These are phyloP conservation scores for Alternaria triticina DNA, from an alignment of 2,329 filamentous ascomycete genomes.

Conservation along the genomic window DNA sequence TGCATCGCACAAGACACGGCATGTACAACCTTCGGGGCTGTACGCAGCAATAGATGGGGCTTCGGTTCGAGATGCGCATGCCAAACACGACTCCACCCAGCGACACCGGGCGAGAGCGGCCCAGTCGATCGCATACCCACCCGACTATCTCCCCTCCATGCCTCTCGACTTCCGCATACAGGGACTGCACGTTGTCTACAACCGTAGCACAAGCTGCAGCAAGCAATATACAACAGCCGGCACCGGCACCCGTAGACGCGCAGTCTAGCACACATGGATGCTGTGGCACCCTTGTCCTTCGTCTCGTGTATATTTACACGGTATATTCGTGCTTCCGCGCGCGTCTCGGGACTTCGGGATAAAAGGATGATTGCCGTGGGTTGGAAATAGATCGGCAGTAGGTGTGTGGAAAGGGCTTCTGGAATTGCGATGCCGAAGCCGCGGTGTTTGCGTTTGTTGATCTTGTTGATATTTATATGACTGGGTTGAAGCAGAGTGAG, in stretches of 20 bases:
- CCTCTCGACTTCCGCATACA: not conserved
- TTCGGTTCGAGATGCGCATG: too few species aligned
- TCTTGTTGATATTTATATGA: not conserved
- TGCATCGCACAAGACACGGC: not conserved
- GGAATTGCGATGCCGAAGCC: not conserved
- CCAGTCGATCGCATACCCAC: not conserved
- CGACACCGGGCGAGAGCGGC: not conserved
- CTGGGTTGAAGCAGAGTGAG: not conserved
- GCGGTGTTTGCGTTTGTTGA: not conserved
- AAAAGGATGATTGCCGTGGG: not conserved
- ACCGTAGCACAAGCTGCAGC: not conserved
- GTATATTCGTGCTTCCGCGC: not conserved
- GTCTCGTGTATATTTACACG: not conserved
- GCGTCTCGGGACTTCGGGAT: not conserved
- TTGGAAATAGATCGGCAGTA: not conserved
- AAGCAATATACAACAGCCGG: not conserved
- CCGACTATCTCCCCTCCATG: not conserved
- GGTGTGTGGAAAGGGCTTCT: not conserved
- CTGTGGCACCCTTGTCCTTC: not conserved
- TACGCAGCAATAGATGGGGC: too few species aligned
- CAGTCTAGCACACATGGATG: not conserved
- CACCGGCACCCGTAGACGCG: not conserved
- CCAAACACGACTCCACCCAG: accelerated
- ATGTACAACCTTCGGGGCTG: not conserved
- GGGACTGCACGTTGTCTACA: not conserved